These are phyloP conservation scores for Fusarium globosum DNA, from an alignment of 2,329 filamentous ascomycete genomes.

Conservation along the genomic window DNA sequence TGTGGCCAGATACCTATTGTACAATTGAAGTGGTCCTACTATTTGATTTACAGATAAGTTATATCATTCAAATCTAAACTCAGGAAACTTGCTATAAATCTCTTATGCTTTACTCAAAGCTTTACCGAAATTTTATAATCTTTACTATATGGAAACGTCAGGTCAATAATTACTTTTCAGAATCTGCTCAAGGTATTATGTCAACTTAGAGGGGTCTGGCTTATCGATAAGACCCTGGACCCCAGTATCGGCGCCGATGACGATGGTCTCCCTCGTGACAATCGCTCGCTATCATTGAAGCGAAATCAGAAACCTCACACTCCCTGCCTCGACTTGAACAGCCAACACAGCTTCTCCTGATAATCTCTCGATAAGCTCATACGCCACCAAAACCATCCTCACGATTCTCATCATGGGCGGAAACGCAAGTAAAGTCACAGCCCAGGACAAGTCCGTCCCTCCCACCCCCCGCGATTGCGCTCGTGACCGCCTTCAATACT, in stretches of 20 bases:
- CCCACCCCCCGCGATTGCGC: slow-evolving; percentile 25
- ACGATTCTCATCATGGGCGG: slow-evolving; percentile 60
- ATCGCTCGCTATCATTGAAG: slow-evolving; percentile 22
- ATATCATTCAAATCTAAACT: neutral
- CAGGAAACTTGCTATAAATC: fast-evolving
- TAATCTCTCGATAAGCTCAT: neutral
- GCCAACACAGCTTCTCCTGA: neutral
- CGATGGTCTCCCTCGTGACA: slow-evolving; percentile 45
- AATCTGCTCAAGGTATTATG: neutral
- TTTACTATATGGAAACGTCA: neutral
- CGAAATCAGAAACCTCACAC: neutral
- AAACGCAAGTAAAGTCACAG: slow-evolving; percentile 67
- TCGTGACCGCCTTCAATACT: slow-evolving; percentile 24
- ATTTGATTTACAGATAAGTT: no score
- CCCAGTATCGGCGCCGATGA: slow-evolving; percentile 39
- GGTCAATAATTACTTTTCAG: no score
- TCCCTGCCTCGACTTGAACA: neutral
- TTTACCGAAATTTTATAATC: neutral
- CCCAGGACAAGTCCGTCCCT: slow-evolving; percentile 82
- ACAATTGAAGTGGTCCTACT: neutral
- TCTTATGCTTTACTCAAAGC: no score
- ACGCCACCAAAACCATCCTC: slow-evolving; percentile 5
- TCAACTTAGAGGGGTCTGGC: slow-evolving; percentile 5
- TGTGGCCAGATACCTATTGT: neutral
- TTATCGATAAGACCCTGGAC: slow-evolving; percentile 44